These are phyloP conservation scores for Geosmithia morbida DNA, from an alignment of 2,329 filamentous ascomycete species.

Conservation along the genomic window DNA sequence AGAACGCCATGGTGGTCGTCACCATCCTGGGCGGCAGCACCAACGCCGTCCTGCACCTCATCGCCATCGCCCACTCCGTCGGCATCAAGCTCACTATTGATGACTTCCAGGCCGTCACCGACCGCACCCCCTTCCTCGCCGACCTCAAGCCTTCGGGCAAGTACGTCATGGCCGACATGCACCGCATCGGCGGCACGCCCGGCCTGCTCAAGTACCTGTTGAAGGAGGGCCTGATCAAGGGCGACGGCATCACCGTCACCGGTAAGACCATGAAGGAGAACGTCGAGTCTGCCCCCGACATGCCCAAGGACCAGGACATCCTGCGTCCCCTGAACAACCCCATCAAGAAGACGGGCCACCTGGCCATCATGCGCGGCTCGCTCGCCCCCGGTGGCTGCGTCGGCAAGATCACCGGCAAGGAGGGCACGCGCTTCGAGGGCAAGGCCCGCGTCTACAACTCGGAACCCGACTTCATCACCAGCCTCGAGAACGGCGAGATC, in stretches of 20 bases:
- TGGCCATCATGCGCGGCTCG: constrained; percentile 77
- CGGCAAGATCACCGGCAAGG: constrained; percentile 89
- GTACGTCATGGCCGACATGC: constrained; percentile 73
- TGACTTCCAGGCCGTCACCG: constrained; percentile 72
- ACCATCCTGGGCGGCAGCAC: constrained; percentile 76
- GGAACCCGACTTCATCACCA: constrained; percentile 65
- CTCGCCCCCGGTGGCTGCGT: constrained; percentile 78
- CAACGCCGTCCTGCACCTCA: constrained; percentile 73
- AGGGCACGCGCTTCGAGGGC: constrained; percentile 70
- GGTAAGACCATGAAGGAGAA: constrained; percentile 85
- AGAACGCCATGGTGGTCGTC: constrained; percentile 73
- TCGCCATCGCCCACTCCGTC: constrained; percentile 70
- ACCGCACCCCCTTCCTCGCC: constrained; percentile 66
- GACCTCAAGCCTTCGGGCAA: constrained; percentile 78
- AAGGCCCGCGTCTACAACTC: constrained; percentile 75
- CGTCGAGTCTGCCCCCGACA: constrained; percentile 57
- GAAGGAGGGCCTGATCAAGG: constrained; percentile 69
- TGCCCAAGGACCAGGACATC: constrained; percentile 64
- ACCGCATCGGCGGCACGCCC: constrained; percentile 77
- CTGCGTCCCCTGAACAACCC: constrained; percentile 70
- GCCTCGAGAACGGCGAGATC: constrained; percentile 63
- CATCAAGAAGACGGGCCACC: constrained; percentile 76
- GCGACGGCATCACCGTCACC: constrained; percentile 68
- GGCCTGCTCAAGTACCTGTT: constrained; percentile 79
- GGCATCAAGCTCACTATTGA: constrained; percentile 73